Evolutionary conservation across 176 grass and related monocot species (phyloP), one percentile per base, ranked within the genome.

Genomic region (Carex kokanica): DNA sequence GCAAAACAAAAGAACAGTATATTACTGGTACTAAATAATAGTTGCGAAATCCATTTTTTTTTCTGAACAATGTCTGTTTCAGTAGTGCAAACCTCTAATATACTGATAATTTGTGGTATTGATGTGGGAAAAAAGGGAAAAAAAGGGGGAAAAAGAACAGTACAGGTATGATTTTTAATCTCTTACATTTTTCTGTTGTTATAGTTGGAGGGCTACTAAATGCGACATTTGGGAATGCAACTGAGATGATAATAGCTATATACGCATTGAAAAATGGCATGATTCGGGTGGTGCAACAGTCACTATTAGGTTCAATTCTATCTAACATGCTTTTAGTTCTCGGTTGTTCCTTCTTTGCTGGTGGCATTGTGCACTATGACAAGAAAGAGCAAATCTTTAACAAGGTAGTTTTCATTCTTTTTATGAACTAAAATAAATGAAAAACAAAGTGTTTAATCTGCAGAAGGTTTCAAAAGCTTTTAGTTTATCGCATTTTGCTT

Each of bases 181-280:
- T 63, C 21, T 85, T 25, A 7, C 61, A 3, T 83, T 69, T 88
- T 81, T 25, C 25, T 61, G 31, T 68, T 55, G 43, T 58, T 92
- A 68, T 88, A 97, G 94, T 94, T 86, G 90, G 92, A 53, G 92
- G 92, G 18, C 90, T 97, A 43, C 66, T 94, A 64, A 97, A 97
- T 92, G 94, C 94, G 36, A 97, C 94, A 16, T 97, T 91, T n/a
- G 94, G 94, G 78, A 97, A 97, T 84, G 92, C 88, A 36, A 90
- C 94, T 53, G 92, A 97, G 84, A 90, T 97, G 85, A 92, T 97
- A 78, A 91, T 97, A 64, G 94, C 94, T 49, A 77, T 97, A 51
- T 91, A 92, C 67, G 92, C 94, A 60, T 67, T 97, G 71, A 91
- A 92, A 78, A 92, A 91, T 74, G 88, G 87, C 74, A 97, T 92